These are phyloP conservation scores for Protomyces pachydermus DNA, from an alignment of 1,139 yeast species.

Conservation along the genomic window DNA sequence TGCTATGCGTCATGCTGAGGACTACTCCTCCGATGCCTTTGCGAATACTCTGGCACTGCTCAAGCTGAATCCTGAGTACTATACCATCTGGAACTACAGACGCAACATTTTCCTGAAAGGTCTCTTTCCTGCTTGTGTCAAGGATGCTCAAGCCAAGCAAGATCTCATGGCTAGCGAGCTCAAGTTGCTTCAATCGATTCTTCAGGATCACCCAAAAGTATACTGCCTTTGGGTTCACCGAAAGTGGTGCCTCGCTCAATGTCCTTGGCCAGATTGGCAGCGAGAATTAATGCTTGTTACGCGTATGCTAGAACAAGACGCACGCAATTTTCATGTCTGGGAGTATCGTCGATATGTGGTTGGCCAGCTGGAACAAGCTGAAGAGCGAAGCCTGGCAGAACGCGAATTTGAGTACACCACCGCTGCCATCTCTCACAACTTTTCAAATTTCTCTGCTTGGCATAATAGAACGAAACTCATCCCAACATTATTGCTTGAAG, in stretches of 20 bases:
- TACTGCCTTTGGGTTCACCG: constrained; percentile 98
- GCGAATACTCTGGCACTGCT: constrained; percentile 55
- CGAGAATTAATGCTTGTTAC: constrained; percentile 64
- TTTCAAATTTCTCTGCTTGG: constrained; percentile 95
- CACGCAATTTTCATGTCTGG: constrained; percentile 94
- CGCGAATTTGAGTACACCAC: constrained; percentile 76
- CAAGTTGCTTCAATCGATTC: constrained; percentile 52
- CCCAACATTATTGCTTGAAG: constrained; percentile 45
- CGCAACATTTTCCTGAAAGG: constrained; percentile 56
- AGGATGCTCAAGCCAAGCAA: constrained; percentile 33
- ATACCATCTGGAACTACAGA: constrained; percentile 85
- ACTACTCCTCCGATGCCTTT: constrained; percentile 43
- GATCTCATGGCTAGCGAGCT: constrained; percentile 56
- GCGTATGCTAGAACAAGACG: constrained; percentile 63
- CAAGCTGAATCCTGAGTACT: constrained; percentile 73
- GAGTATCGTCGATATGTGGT: constrained; percentile 78
- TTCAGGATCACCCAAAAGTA: constrained; percentile 73
- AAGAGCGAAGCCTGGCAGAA: constrained; percentile 38
- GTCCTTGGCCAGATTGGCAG: constrained; percentile 58
- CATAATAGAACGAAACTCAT: constrained; percentile 77
- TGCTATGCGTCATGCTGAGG: neutral
- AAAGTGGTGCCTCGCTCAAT: constrained; percentile 65
- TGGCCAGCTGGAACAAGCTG: constrained; percentile 45
- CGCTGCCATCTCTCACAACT: constrained; percentile 67
- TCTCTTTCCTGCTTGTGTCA: constrained; percentile 36